Evolutionary conservation across 1,139 yeast species (phyloP).

Genomic region (Yamadazyma jaroonii): DNA sequence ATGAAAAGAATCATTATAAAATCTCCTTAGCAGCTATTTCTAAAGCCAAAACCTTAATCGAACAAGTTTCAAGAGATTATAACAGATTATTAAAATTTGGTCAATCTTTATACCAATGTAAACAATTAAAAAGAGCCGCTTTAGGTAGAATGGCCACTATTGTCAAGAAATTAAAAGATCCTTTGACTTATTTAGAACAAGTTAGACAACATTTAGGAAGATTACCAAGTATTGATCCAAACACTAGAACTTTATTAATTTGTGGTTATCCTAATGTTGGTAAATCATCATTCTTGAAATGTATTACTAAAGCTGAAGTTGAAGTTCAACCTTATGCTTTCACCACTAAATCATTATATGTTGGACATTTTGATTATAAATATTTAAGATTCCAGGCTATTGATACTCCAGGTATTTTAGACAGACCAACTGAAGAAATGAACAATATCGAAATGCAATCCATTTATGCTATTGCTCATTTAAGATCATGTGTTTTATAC

Average conservation of each 20-base stretch:
- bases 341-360: conserved; percentile 92
- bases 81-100: conserved; percentile 92
- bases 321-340: conserved; percentile 99
- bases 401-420: conserved; percentile 98
- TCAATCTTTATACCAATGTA: conserved; percentile 96
- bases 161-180: conserved; percentile 90
- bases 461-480: conserved; percentile 96
- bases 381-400: conserved; percentile 97
- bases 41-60: conserved; percentile 89
- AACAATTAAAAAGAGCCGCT: conserved; percentile 97
- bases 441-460: conserved; percentile 99
- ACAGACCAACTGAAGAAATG: conserved; percentile 99
- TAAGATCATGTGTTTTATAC: conserved; percentile 92
- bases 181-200: conserved; percentile 89
- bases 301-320: conserved; percentile 96
- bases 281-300: conserved; percentile 88
- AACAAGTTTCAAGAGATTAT: conserved; percentile 95
- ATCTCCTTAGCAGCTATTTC: conserved; percentile 95
- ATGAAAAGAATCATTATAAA: conserved; percentile 96
- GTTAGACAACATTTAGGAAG: conserved; percentile 99
- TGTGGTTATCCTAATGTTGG: conserved; percentile 99
- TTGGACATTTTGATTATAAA: conserved; percentile 97
- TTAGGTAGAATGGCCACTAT: conserved; percentile 99
- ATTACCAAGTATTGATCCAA: conserved; percentile 96
- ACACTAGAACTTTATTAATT: conserved; percentile 92